Conservation (phyloP, 139 green algal species). For the Zygnema circumcarinatum region DNA sequence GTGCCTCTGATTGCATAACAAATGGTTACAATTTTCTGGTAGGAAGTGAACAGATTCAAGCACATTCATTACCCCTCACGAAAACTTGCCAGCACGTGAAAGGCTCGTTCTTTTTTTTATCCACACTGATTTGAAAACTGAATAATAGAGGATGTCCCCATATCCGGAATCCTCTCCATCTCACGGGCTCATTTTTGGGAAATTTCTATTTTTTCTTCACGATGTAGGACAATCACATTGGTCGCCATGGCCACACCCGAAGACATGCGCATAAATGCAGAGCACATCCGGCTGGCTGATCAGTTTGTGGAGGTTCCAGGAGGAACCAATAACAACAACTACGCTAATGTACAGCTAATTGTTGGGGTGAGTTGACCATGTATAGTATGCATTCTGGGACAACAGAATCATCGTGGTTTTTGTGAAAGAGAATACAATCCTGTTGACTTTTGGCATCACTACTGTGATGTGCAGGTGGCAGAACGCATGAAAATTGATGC, state of each 20-base stretch:
- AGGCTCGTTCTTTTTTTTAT: too few relatives aligned
- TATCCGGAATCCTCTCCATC: too few relatives aligned
- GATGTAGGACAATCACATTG: constrained; percentile 56
- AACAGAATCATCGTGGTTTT: too few relatives aligned
- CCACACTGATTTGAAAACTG: too few relatives aligned
- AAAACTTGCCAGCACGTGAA: too few relatives aligned
- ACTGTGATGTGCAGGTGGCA: constrained; percentile 30
- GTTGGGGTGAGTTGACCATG: constrained; percentile 27
- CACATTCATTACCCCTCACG: too few relatives aligned
- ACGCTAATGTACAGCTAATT: constrained; percentile 95
- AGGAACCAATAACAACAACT: constrained; percentile 98
- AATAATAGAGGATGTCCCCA: too few relatives aligned
- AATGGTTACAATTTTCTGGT: constrained; percentile 20
- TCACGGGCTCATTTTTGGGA: too few relatives aligned
- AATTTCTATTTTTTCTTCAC: neutral
- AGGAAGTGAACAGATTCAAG: neutral
- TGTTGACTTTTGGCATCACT: too few relatives aligned
- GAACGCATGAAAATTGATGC: constrained; percentile 77
- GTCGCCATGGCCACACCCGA: constrained; percentile 95
- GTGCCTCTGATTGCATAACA: neutral
- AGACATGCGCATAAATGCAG: constrained; percentile 85
- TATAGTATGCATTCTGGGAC: too few relatives aligned
- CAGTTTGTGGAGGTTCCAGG: constrained; percentile 97
- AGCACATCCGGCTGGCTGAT: constrained; percentile 95
- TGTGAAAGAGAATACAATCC: too few relatives aligned